phyloP scores from a whole-genome alignment of 2,329 filamentous ascomycete genomes.

The Tolypocladium pustulatum region DNA sequence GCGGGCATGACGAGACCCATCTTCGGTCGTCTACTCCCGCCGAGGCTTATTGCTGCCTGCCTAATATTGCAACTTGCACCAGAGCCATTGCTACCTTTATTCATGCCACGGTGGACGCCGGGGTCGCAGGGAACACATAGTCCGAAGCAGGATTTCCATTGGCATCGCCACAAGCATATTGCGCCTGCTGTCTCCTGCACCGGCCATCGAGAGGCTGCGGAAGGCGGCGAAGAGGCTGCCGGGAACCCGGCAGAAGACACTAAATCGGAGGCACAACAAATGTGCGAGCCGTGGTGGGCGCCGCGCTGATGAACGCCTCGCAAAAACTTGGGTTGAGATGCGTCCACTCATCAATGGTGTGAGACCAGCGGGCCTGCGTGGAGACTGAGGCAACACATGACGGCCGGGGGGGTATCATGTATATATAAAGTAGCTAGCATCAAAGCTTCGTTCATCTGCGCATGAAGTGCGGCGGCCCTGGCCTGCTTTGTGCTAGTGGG shows the following conservation, averaged over 20 bases:
- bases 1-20: background rate
- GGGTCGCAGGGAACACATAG: background rate
- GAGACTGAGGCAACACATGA: constrained; percentile 22
- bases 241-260: background rate
- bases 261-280: background rate
- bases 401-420: constrained; percentile 20
- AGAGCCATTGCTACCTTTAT: background rate
- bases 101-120: background rate
- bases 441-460: background rate
- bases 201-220: background rate
- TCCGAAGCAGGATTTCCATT: background rate
- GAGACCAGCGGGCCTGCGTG: constrained; percentile 26
- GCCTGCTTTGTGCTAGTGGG: constrained; percentile 9
- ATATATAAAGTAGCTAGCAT: constrained; percentile 18
- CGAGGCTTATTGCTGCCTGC: background rate
- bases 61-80: background rate
- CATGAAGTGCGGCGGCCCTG: constrained; percentile 1
- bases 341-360: constrained; percentile 27
- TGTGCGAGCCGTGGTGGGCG: background rate
- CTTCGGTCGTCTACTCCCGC: background rate
- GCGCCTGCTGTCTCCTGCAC: background rate
- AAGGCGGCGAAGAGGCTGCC: background rate
- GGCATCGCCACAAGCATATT: background rate
- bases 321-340: constrained; percentile 24
- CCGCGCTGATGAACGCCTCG: constrained; percentile 18